A percentile compares a stretch with the other conserved stretches of the same genome.
Conservation (phyloP, 345 rosid genomes). For the Brassica incana region DNA sequence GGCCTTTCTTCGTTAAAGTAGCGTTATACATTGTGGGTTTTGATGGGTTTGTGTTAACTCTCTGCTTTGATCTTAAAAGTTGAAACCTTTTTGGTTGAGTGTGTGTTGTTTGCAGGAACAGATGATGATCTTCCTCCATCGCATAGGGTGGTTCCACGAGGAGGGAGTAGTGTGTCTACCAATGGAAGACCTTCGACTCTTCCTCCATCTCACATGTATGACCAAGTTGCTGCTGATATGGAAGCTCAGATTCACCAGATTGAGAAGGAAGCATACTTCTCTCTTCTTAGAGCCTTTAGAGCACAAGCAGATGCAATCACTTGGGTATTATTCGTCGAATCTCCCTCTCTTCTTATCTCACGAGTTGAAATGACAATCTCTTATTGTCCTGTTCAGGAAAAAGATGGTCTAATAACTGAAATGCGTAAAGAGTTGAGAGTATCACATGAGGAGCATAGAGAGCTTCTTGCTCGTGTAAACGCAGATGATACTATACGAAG, state of each 20-base stretch:
- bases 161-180: conserved; percentile 53
- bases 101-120: conserved; percentile 55
- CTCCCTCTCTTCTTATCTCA: conserved; percentile 28
- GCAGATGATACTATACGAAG: conserved; percentile 66
- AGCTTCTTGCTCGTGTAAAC: conserved; percentile 73
- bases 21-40: conserved; percentile 23
- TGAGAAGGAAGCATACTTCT: conserved; percentile 81
- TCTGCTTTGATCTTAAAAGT: conserved; percentile 12
- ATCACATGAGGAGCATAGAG: conserved; percentile 85
- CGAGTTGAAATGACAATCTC: conserved; percentile 42
- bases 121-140: conserved; percentile 87
- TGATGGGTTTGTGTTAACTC: neutral
- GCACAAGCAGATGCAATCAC: conserved; percentile 96
- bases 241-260: conserved; percentile 83
- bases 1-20: neutral
- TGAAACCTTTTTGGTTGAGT: conserved; percentile 1
- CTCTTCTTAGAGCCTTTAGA: conserved; percentile 86
- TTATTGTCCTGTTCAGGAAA: conserved; percentile 61
- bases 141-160: conserved; percentile 66
- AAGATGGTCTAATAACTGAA: conserved; percentile 80
- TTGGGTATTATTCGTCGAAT: conserved; percentile 57
- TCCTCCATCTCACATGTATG: conserved; percentile 58
- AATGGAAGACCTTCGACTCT: conserved; percentile 61
- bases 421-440: conserved; percentile 82
- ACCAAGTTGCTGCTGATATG: conserved; percentile 66